Conservation (phyloP, 305 asterid species). For the Withania somnifera region DNA sequence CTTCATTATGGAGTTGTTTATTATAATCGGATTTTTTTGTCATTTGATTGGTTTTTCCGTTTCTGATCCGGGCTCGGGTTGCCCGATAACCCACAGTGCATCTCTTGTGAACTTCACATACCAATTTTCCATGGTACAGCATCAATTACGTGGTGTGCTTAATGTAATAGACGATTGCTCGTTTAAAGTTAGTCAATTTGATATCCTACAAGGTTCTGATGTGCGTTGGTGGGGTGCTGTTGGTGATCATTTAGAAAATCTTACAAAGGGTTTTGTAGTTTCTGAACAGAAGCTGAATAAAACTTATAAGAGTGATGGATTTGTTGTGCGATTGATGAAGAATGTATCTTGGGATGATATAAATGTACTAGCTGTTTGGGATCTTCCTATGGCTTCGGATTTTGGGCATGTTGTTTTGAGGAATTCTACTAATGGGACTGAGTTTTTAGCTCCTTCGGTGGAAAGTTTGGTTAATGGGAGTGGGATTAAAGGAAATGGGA, state of each 20-base stretch:
- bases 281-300: constrained; percentile 56
- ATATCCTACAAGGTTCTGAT: constrained; percentile 77
- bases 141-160: constrained; percentile 77
- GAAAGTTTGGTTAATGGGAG: constrained; percentile 6
- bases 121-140: constrained; percentile 78
- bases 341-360: constrained; percentile 81
- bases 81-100: constrained; percentile 38
- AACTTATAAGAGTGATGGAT: constrained; percentile 56
- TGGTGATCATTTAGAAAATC: constrained; percentile 57
- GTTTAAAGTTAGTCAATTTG: constrained; percentile 66
- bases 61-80: constrained; percentile 44
- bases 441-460: neutral
- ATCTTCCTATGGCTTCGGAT: constrained; percentile 69
- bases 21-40: constrained; percentile 11
- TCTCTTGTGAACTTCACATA: constrained; percentile 64
- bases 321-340: constrained; percentile 43
- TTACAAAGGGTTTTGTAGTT: constrained; percentile 58
- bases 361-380: constrained; percentile 73
- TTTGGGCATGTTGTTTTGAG: constrained; percentile 67
- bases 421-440: constrained; percentile 12
- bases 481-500: constrained; percentile 3
- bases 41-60: constrained; percentile 21
- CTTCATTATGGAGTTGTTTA: neutral
- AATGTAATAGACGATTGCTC: constrained; percentile 65
- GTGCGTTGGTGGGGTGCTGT: constrained; percentile 94